Conservation (phyloP, 306 rosid species). For the Cicer chorassanicum region DNA sequence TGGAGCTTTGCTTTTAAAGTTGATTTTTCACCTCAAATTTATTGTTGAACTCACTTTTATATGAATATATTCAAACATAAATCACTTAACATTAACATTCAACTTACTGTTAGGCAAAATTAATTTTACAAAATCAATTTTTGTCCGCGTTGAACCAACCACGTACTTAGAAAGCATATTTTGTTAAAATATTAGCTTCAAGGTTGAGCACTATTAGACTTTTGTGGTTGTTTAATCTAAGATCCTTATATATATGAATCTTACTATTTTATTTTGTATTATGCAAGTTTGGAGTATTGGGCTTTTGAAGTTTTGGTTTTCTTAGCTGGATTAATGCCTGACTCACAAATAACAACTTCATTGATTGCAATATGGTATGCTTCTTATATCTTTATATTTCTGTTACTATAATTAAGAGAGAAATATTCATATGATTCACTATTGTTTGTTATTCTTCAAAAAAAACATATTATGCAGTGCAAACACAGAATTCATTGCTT, state of each 20-base stretch:
- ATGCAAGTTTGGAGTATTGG: constrained; percentile 87
- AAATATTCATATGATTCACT: neutral
- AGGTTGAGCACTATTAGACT: constrained; percentile 1
- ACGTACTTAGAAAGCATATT: too few relatives aligned
- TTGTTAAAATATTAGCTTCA: neutral
- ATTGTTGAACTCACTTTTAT: too few relatives aligned
- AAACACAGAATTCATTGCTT: constrained; percentile 72
- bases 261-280: constrained; percentile 19
- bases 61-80: too few relatives aligned
- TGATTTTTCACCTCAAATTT: too few relatives aligned
- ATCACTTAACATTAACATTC: too few relatives aligned
- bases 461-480: constrained; percentile 50
- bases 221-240: neutral
- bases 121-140: too few relatives aligned
- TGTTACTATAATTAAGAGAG: too few relatives aligned
- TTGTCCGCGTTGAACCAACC: too few relatives aligned
- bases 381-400: constrained; percentile 35
- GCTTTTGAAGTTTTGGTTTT: constrained; percentile 85
- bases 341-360: constrained; percentile 69
- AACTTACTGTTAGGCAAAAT: too few relatives aligned
- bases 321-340: constrained; percentile 77
- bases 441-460: neutral
- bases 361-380: constrained; percentile 83
- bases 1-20: too few relatives aligned
- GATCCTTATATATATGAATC: constrained; percentile 20